A percentile compares a stretch with the other conserved stretches of the same genome.
phyloP scores from a whole-genome alignment of 768 basidiomycete genomes.

The Boletus sp. region DNA sequence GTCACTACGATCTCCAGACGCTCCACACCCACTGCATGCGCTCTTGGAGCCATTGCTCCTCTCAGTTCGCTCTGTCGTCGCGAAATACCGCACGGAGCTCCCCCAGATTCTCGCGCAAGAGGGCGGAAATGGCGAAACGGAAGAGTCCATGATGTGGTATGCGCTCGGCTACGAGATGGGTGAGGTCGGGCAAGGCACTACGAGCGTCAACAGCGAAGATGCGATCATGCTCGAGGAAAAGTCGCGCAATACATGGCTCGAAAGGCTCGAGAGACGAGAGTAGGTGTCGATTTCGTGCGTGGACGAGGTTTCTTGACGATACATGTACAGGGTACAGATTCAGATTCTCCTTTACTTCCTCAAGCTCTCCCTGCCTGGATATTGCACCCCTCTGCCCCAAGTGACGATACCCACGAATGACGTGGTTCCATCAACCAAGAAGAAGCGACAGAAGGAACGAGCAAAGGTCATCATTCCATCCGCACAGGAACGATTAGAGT shows the following conservation, averaged over 20 bases:
- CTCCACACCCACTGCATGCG: conserved; percentile 55
- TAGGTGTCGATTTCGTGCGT: conserved; percentile 29
- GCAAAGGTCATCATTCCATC: conserved; percentile 24
- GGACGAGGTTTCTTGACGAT: conserved; percentile 5
- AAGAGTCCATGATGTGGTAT: conserved; percentile 80
- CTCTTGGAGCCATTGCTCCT: conserved; percentile 63
- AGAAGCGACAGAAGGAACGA: conserved; percentile 24
- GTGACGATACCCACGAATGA: conserved; percentile 26
- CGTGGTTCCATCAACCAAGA: conserved; percentile 31
- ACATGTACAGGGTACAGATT: conserved; percentile 57
- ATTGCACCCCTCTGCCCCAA: conserved; percentile 30
- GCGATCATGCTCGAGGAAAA: conserved; percentile 42
- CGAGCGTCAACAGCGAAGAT: conserved; percentile 18
- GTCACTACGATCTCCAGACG: conserved; percentile 27
- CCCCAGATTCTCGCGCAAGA: conserved; percentile 56
- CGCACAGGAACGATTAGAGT: conserved; percentile 57
- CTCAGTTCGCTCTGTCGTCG: conserved; percentile 49
- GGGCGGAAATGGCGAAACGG: conserved; percentile 60
- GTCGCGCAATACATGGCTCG: conserved; percentile 58
- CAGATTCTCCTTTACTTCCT: conserved; percentile 72
- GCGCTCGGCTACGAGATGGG: conserved; percentile 56
- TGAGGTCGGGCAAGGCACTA: conserved; percentile 30
- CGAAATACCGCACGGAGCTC: conserved; percentile 68
- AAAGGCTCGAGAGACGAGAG: conserved; percentile 70
- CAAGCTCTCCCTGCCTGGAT: conserved; percentile 60